Base-by-base conservation (phyloP, 805 yeast species). In the Crinitomyces ghanaensis region DNA sequence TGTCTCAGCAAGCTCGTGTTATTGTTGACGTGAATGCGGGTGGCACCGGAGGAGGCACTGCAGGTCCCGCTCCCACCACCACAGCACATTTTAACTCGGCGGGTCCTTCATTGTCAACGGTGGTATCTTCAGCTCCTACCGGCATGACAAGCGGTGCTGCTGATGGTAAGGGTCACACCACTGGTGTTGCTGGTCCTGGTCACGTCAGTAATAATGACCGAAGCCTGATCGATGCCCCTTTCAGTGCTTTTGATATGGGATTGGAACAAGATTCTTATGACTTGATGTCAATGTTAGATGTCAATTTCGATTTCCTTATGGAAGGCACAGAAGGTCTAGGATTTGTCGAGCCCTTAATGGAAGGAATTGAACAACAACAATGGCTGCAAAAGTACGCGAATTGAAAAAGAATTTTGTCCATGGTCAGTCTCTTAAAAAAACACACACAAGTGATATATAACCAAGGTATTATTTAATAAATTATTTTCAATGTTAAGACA, bases 321-420 rank as follows among this genome's bases (percentile, higher is more conserved):
- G 51, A 48, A 20, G 52, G 52, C 21, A 43, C 51, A 4, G 52
- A 48, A 28, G 52, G 52, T 8, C 38, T 48, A 9, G 51, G 46
- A 3, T 48, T 48, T 23, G 52, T 48, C 9, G 52, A 48, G 35
- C 52, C 49, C 5, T 36, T 48, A 26, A 44, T 48, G 37, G 51
- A 48, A 26, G 50, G 49, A 7, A 39, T 48, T 16, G 52, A 46
- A 34, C 52, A 48, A 36, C 46, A 39, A 22, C 47, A 46, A 26
- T 23, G 31, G 36, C 32, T 26, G 12, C 40, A 37, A n/a, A n/a
- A n/a, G n/a, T n/a, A n/a, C n/a, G n/a, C n/a, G n/a, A n/a, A n/a
- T n/a, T n/a, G 16, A 25, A 14, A 19, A n/a, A n/a, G n/a, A n/a
- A n/a, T n/a, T n/a, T n/a, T n/a, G n/a, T n/a, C n/a, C n/a, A n/a